Base-by-base conservation (phyloP, 2,329 filamentous ascomycete species). In the Claviceps africana region DNA sequence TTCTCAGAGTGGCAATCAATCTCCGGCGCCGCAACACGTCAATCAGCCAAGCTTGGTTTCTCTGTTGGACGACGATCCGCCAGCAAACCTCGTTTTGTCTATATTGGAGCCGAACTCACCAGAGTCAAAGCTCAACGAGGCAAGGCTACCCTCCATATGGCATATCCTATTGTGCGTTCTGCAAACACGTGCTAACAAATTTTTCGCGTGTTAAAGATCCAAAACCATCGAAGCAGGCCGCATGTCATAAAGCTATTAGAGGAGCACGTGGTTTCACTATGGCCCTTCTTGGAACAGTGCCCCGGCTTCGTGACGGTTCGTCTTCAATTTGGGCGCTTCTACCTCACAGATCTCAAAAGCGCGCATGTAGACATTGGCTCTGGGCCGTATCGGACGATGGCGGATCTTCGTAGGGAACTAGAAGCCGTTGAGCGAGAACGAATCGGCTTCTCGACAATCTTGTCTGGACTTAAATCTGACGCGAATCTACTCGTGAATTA, bases 321-420 rank as follows among this genome's bases (percentile, higher is more conserved):
- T 40, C 52, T 61, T 31, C 56, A 56, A 15, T 62, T 67, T 45
- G 65, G 65, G 1, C 61, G 65, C 3, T 52, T 65, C 9, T 65
- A 62, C 47, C 39, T 64, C 35, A 61, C 58, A 28, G 53, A 62
- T 9, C 25, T 57, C 13, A 48, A 39, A 4, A 54, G 52, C 15
- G 51, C 53, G 13, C 22, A 57, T 6, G 59, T 65, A 31, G 54
- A 59, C 33, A 47, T 55, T 31, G 58, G 56, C 2, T 31, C 51
- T 42, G 61, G 56, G 1, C 60, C 60, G 8, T 54, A 52, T 10
- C 60, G 58, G 53, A 40, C 40, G 10, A 25, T 40, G n/a, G n/a
- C 31, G 8, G 35, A 54, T n/a, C 51, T 60, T 39, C 17, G 45
- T 5, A 25, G 48, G 9, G 25, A 25, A 39, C 31, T 55, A 22